A percentile compares a stretch with the other conserved stretches of the same genome.
These are phyloP conservation scores for Fraxinus floribunda DNA, from an alignment of 305 asterid genomes.

Conservation along the genomic window DNA sequence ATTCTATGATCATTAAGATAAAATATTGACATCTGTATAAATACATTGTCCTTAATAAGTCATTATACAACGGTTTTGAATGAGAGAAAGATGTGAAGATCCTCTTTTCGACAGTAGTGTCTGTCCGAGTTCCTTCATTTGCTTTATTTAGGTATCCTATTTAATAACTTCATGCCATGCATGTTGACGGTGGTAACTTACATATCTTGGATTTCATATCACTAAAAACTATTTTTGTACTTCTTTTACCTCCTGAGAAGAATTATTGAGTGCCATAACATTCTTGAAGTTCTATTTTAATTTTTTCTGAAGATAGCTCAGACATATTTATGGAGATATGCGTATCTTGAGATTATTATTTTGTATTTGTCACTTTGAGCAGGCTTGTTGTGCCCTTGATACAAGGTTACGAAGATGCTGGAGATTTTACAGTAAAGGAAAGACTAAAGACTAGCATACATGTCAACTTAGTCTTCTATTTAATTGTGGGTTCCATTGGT, in stretches of 20 bases:
- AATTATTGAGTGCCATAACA: conserved; percentile 4
- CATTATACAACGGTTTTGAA: background rate
- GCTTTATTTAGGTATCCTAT: conserved; percentile 14
- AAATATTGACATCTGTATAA: background rate
- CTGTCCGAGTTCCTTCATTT: background rate
- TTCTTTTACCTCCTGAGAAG: conserved; percentile 4
- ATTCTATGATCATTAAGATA: background rate
- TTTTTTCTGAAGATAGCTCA: conserved; percentile 6
- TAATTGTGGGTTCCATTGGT: conserved; percentile 84
- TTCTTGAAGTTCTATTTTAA: background rate
- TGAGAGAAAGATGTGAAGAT: background rate
- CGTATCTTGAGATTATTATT: conserved; percentile 20
- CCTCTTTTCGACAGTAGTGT: background rate
- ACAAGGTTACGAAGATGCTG: conserved; percentile 99
- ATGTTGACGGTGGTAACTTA: background rate
- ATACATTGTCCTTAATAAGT: background rate
- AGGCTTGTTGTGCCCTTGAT: conserved; percentile 97
- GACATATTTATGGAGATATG: conserved; percentile 15
- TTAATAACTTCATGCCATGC: conserved; percentile 12
- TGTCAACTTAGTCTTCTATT: conserved; percentile 88
- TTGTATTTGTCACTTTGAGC: conserved; percentile 35
- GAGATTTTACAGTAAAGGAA: conserved; percentile 84
- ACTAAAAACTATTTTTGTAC: background rate
- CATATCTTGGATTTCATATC: background rate
- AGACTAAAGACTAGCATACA: conserved; percentile 93